These are phyloP conservation scores for Colletotrichum sp. DNA, from an alignment of 2,329 filamentous ascomycete genomes.

Conservation along the genomic window DNA sequence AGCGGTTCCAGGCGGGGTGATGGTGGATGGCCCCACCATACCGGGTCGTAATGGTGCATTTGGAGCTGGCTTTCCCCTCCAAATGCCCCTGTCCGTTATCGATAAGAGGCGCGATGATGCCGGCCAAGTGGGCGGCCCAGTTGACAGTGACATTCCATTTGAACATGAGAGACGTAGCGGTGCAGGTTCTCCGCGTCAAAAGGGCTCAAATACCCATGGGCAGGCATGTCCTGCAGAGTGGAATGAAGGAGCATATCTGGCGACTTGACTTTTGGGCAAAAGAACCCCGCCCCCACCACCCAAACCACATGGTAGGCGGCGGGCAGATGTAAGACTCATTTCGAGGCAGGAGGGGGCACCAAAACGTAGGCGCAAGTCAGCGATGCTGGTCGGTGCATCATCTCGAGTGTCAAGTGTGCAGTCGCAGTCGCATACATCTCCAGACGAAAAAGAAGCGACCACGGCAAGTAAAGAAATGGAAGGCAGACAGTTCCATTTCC, in stretches of 20 bases:
- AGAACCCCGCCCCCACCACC: not conserved
- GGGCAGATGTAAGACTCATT: not conserved
- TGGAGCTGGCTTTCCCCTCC: conserved; percentile 9
- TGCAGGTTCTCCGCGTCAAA: not conserved
- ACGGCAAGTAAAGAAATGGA: not conserved
- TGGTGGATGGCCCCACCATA: conserved; percentile 4
- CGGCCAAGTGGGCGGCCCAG: conserved; percentile 2
- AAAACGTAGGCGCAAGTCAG: not conserved
- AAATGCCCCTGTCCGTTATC: conserved; percentile 4
- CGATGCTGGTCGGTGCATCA: not conserved
- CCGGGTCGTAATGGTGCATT: not conserved
- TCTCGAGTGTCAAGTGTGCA: not conserved
- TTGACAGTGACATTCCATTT: conserved; percentile 17
- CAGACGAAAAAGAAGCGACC: not conserved
- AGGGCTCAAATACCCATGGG: not conserved
- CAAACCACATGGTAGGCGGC: not conserved
- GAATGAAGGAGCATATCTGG: not conserved
- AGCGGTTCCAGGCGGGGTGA: conserved; percentile 3
- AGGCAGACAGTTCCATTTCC: not conserved
- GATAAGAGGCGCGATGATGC: conserved; percentile 17
- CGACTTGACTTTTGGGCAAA: not conserved
- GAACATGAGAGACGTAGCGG: not conserved
- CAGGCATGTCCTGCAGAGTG: not conserved
- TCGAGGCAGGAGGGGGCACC: not conserved
- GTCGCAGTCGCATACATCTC: not conserved